Conservation (phyloP, 345 rosid species). For the Corchorus capsularis region DNA sequence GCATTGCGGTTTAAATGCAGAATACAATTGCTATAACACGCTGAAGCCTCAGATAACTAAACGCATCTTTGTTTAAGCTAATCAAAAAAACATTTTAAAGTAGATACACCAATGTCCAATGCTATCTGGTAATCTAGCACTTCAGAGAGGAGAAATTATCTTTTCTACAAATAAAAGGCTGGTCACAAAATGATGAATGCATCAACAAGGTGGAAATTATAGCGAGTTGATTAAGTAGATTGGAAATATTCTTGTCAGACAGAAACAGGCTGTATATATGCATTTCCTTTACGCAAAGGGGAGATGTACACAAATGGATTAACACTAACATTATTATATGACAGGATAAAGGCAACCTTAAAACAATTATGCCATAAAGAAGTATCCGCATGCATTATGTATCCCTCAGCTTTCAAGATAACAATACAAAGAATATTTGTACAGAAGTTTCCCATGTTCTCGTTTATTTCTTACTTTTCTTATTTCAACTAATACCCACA, state of each 20-base stretch:
- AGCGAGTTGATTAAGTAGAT: background rate
- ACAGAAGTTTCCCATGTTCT: background rate
- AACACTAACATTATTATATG: background rate
- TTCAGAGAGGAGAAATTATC: background rate
- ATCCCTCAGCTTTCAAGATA: background rate
- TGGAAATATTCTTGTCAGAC: too few relatives aligned
- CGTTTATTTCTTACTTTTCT: background rate
- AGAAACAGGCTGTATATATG: background rate
- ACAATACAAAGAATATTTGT: background rate
- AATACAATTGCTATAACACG: background rate
- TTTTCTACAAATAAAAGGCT: background rate
- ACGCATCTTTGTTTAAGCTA: background rate
- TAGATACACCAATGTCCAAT: background rate
- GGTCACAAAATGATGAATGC: background rate
- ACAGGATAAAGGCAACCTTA: background rate
- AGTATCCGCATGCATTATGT: background rate
- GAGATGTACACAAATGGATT: background rate
- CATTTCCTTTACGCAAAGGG: background rate
- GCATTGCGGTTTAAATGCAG: background rate
- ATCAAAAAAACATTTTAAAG: background rate
- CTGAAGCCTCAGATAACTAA: background rate
- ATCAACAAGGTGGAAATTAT: background rate
- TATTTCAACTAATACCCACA: background rate
- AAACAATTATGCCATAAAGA: background rate
- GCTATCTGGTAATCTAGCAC: background rate